Base-by-base conservation (phyloP, 108 stramenopile genomes). In the Cyclostephanos invisitatus region DNA sequence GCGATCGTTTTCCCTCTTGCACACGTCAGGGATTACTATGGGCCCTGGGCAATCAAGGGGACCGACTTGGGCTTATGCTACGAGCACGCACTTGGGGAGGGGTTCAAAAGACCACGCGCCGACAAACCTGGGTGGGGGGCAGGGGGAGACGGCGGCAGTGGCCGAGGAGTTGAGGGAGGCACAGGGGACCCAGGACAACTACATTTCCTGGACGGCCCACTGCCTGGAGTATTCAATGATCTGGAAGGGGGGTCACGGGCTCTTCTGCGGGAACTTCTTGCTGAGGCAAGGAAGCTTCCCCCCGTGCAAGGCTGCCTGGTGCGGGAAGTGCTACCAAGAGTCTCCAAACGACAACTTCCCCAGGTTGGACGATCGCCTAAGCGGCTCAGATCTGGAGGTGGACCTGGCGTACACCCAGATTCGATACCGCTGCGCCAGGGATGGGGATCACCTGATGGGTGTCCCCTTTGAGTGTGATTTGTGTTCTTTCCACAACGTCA, bases 261-360 rank as follows among this genome's bases (percentile, higher is more conserved):
- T 63, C 37, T 63, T 38, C 22, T 63, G 62, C 15, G 38, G 38
- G 18, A 63, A 63, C 22, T 63, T 63, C 62, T 63, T 63, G 36
- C 62, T 35, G 1, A 7, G 0, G 35, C 15, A 68, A n/a, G 74
- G 25, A 4, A 20, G 20, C 55, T 82, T 48, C 48, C 67, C 35
- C 54, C 54, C 49, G 51, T 86, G 88, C 71, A 42, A 27, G 15
- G 57, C 25, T 21, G 73, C 44, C 0, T 86, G 81, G 73, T 76
- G 74, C 70, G 72, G 60, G 14, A 25, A 21, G 9, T 89, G 88
- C 44, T 86, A 80, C 9, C 14, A 17, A 27, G 4, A 21, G 24
- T 14, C 8, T 29, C 24, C 17, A 35, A n/a, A 46, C 21, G 56
- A 74, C 28, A 63, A 55, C 27, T 74, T 66, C 46, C 73, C 11